Evolutionary conservation across 2,329 filamentous ascomycete genomes (phyloP).

Genomic region (Trichophyton simii): DNA sequence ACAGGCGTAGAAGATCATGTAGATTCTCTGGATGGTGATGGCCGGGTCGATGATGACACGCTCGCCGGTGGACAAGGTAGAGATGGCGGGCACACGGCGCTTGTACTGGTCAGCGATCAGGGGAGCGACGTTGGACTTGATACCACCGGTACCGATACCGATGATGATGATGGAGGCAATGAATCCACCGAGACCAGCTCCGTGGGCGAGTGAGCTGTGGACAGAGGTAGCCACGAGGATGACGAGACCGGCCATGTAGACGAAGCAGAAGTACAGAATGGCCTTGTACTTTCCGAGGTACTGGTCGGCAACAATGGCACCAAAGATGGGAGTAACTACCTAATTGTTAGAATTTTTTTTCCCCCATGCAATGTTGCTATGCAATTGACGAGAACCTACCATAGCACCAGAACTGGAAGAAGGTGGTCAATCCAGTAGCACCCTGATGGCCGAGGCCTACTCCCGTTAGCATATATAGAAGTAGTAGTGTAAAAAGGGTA

Average conservation of each 20-base stretch:
- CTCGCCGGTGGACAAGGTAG: conserved; percentile 35
- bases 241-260: conserved; percentile 48
- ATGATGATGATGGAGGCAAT: conserved; percentile 48
- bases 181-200: conserved; percentile 44
- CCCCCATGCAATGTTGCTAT: background rate
- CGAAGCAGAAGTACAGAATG: conserved; percentile 42
- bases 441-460: conserved; percentile 28
- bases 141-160: conserved; percentile 53
- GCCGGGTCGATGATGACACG: conserved; percentile 54
- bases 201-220: conserved; percentile 38
- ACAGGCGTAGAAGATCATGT: conserved; percentile 63
- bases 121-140: conserved; percentile 53
- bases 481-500: background rate
- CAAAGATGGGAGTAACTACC: conserved; percentile 43
- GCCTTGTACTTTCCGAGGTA: conserved; percentile 51
- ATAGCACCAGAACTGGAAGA: conserved; percentile 46
- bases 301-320: conserved; percentile 48
- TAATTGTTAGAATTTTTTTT: background rate
- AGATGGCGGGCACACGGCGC: conserved; percentile 41
- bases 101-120: conserved; percentile 55
- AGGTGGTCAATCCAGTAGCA: conserved; percentile 40
- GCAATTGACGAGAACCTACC: conserved; percentile 17
- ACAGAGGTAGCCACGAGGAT: conserved; percentile 45
- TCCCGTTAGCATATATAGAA: background rate
- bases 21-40: conserved; percentile 55